Evolutionary conservation across 1,284 basidiomycete species (phyloP), one percentile per base, ranked within the genome.

Genomic region (Violaceomyces palustris): DNA sequence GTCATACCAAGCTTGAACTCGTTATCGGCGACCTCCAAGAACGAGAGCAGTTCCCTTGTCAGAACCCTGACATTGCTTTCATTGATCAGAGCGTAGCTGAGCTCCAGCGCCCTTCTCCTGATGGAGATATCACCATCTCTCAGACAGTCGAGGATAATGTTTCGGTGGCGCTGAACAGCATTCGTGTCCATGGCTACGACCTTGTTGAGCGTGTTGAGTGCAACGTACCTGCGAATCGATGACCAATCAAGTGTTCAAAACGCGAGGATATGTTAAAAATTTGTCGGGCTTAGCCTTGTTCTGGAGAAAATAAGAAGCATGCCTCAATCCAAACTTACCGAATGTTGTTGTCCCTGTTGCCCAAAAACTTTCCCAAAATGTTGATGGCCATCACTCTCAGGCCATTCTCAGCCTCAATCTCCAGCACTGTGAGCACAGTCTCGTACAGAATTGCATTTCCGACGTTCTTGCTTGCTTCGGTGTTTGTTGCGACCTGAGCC

Each of bases 381-480:
- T 99, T 99, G 77, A 99, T 99, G 0, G 94, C 94, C 94, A 99
- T 97, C 41, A 98, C 93, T 5, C 94, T 83, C 29, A 98, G 77
- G 18, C 91, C 90, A 45, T 83, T 87, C 74, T 99, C 94, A 7
- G 94, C 93, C 70, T 97, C 91, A 52, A 98, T 98, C 64, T 98
- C 93, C 36, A 99, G 80, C n/a, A 98, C 87, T 6, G 92, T 91
- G 55, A 97, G 79, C 2, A 98, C 94, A 0, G 93, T 93, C 77
- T 99, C 94, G 74, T 99, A 99, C 26, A 99, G 77, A 54, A 99
- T 98, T 6, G 91, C 85, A 75, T 98, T 98, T 47, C 94, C 94
- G 57, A 98, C 94, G 66, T 97, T 99, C 78, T 98, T 98, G 26
- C 87, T 85, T 4, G 88, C 87, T 68, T 99, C 94, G 0, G 94